These are phyloP conservation scores for Hymenoscyphus fraxineus DNA, from an alignment of 2,329 filamentous ascomycete genomes.

Conservation along the genomic window DNA sequence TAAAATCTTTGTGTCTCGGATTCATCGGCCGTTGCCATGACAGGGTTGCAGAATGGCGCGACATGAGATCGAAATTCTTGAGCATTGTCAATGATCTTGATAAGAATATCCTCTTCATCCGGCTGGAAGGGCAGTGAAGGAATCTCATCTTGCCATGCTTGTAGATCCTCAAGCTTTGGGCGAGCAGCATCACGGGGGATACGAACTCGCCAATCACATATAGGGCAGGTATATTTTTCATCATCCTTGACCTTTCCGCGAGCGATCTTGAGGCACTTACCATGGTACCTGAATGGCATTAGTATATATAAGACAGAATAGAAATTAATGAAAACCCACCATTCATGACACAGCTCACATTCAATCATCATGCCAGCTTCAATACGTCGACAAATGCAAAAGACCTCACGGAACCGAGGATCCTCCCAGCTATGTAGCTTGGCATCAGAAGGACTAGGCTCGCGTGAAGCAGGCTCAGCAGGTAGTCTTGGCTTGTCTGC, in stretches of 20 bases:
- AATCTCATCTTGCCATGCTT: conserved; percentile 81
- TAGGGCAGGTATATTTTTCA: conserved; percentile 96
- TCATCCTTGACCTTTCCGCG: conserved; percentile 97
- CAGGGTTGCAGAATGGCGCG: conserved; percentile 72
- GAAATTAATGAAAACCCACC: conserved; percentile 52
- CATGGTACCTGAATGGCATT: conserved; percentile 70
- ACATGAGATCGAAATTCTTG: conserved; percentile 81
- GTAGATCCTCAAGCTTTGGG: conserved; percentile 88
- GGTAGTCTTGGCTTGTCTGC: conserved; percentile 82
- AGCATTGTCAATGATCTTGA: conserved; percentile 82
- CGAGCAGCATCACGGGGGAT: conserved; percentile 94
- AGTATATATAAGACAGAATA: conserved; percentile 9
- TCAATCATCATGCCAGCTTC: conserved; percentile 99
- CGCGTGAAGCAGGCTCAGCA: conserved; percentile 86
- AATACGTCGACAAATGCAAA: conserved; percentile 90
- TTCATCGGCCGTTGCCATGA: conserved; percentile 79
- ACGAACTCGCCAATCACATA: conserved; percentile 95
- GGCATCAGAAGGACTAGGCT: conserved; percentile 59
- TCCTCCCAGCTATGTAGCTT: conserved; percentile 56
- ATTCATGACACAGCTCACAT: conserved; percentile 96
- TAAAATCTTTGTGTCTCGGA: conserved; percentile 91
- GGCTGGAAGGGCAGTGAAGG: conserved; percentile 82
- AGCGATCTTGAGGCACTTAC: conserved; percentile 96
- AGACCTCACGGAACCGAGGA: conserved; percentile 70
- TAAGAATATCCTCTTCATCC: conserved; percentile 83